These are phyloP conservation scores for Ophiostoma sp. DNA, from an alignment of 2,329 filamentous ascomycete genomes.

Conservation along the genomic window DNA sequence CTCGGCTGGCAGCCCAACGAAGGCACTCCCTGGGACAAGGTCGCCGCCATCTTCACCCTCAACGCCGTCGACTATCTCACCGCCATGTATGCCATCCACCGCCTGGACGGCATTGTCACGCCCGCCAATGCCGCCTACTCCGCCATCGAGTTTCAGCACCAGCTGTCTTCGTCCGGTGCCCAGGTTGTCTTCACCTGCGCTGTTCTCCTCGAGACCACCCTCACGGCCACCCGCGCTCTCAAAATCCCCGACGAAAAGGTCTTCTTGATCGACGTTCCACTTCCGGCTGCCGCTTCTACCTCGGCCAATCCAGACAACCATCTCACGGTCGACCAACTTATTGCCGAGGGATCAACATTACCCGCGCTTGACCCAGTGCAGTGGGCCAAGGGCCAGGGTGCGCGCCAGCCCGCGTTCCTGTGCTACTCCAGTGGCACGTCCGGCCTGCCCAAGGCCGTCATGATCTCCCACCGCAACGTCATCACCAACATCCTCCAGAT, in stretches of 20 bases:
- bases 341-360: constrained; percentile 39
- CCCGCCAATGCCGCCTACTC: constrained; percentile 68
- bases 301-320: background rate
- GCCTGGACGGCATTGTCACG: constrained; percentile 55
- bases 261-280: constrained; percentile 59
- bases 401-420: constrained; percentile 58
- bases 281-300: constrained; percentile 27
- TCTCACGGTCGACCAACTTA: constrained; percentile 59
- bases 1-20: constrained; percentile 64
- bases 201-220: constrained; percentile 55
- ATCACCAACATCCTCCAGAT: constrained; percentile 68
- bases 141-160: constrained; percentile 59
- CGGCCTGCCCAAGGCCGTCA: constrained; percentile 70
- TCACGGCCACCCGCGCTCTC: constrained; percentile 55
- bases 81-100: constrained; percentile 49
- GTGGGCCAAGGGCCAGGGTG: constrained; percentile 52
- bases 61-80: constrained; percentile 63
- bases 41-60: constrained; percentile 63
- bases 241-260: constrained; percentile 57
- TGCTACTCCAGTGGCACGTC: constrained; percentile 69
- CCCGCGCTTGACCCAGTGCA: constrained; percentile 43
- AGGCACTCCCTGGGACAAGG: constrained; percentile 72
- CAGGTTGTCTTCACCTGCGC: constrained; percentile 65
- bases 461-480: constrained; percentile 69
- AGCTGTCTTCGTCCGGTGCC: constrained; percentile 59